Evolutionary conservation across 1,284 basidiomycete species (phyloP), one percentile per base, ranked within the genome.

Genomic region (Laetiporus sulphureus): DNA sequence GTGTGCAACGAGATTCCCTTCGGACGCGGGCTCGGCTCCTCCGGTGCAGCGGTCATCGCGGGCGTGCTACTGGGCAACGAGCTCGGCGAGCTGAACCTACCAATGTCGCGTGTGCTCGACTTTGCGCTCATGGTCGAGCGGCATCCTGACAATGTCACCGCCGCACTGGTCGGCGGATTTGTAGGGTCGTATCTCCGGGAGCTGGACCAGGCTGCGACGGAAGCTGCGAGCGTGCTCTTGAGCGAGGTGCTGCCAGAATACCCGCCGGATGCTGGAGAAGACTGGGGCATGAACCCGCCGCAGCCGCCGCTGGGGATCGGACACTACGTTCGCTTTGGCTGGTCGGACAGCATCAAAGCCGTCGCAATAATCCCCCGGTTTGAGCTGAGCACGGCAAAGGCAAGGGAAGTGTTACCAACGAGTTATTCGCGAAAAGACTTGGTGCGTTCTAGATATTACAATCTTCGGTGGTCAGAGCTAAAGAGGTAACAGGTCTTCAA

Each of bases 81-180:
- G 15, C 71, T 99, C 11, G 95, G 91, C 12, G 52, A 78, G 36
- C 74, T 99, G 46, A 60, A 72, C 19, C 77, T 99, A 11, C 60
- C 83, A 13, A 72, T 66, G 23, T 75, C 75, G 38, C 79, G 96
- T 21, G 71, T 96, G 54, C 77, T 99, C 44, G 96, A 99, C 66
- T 95, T 92, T 60, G 94, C 96, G 1, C 75, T 99, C 44, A 99
- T 99, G 96, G 94, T 99, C 55, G 96, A 99, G 65, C 79, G 96
- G 8, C 96, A 99, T 63, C 96, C 96, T 6, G 96, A 99, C 68
- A 99, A 99, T 62, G 95, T 99, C 51, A 96, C 96, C 0, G 96
- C 96, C 1, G 95, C 95, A 0, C 78, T 99, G 25, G 77, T 98
- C 23, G 96, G 96, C 30, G 96, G 96, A 0, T 99, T 99, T 61